These are phyloP conservation scores for Rhizophagus sp. DNA, from an alignment of 192 early-diverging fungal species.

Conservation along the genomic window DNA sequence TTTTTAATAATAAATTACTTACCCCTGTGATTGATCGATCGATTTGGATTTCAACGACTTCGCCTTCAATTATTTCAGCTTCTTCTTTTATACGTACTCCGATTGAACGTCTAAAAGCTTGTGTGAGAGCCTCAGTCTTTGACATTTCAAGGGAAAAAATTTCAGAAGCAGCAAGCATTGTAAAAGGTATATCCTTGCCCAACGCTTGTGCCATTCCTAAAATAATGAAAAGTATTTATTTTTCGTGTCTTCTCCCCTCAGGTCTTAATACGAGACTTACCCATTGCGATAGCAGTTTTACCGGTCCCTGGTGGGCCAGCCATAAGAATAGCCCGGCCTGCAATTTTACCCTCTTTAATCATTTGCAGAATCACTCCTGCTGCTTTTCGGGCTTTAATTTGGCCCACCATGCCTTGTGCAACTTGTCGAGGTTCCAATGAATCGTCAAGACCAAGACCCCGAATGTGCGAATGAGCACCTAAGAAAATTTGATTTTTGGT, in stretches of 20 bases:
- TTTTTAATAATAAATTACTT: slow-evolving; percentile 38
- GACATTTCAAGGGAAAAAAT: slow-evolving; percentile 99
- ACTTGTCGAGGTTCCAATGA: slow-evolving; percentile 82
- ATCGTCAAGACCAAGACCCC: slow-evolving; percentile 94
- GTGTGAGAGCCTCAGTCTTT: slow-evolving; percentile 96
- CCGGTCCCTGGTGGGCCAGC: slow-evolving; percentile 98
- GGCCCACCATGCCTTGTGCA: slow-evolving; percentile 98
- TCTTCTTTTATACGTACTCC: slow-evolving; percentile 99
- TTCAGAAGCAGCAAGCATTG: slow-evolving; percentile 95
- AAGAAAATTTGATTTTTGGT: not conserved
- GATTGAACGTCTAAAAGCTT: slow-evolving; percentile 97
- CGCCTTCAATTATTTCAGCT: slow-evolving; percentile 97
- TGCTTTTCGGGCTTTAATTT: slow-evolving; percentile 90
- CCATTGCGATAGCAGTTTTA: slow-evolving; percentile 99
- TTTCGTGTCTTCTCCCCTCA: not conserved
- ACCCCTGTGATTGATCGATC: slow-evolving; percentile 91
- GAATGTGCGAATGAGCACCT: slow-evolving; percentile 98
- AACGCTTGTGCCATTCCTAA: slow-evolving; percentile 90
- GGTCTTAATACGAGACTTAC: slow-evolving; percentile 38
- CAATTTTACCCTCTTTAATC: slow-evolving; percentile 98
- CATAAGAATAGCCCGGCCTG: slow-evolving; percentile 95
- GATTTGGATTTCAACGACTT: slow-evolving; percentile 98
- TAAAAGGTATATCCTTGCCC: slow-evolving; percentile 95
- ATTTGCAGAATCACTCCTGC: slow-evolving; percentile 96
- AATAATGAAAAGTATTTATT: not conserved